A percentile compares a stretch with the other conserved stretches of the same genome.
Conservation (phyloP, 2,329 filamentous ascomycete genomes). For the Ascochyta fabae region DNA sequence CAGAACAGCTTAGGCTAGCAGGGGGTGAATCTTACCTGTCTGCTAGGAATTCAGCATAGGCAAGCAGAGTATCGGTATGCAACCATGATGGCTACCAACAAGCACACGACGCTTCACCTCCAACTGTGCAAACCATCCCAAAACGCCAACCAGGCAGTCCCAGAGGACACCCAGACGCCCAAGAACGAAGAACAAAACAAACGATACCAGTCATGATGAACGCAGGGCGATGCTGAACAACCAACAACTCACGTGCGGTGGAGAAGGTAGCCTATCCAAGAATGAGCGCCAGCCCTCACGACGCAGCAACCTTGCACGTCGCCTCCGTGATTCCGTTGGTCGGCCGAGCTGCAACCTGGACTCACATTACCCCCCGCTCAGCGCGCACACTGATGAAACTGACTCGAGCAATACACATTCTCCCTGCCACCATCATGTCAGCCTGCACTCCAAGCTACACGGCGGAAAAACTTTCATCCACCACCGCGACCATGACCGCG, state of each 20-base stretch:
- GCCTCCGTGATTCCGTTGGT: no score
- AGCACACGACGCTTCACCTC: background rate
- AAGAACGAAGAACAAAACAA: background rate
- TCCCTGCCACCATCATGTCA: slow-evolving; percentile 29
- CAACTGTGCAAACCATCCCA: background rate
- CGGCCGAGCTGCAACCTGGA: no score
- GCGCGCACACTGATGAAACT: slow-evolving; percentile 35
- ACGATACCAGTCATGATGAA: background rate
- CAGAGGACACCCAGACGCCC: slow-evolving; percentile 1
- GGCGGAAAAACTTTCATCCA: slow-evolving; percentile 8
- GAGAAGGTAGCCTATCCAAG: background rate
- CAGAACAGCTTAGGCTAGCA: background rate
- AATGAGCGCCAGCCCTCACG: background rate
- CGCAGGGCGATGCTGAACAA: background rate
- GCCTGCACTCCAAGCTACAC: background rate
- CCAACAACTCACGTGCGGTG: no score
- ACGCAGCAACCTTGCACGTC: no score
- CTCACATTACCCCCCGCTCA: slow-evolving; percentile 7
- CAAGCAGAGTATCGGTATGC: background rate
- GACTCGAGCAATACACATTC: slow-evolving; percentile 36
- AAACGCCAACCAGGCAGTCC: slow-evolving; percentile 9
- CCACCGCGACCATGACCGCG: background rate
- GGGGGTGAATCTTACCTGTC: background rate
- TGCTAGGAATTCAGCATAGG: background rate
- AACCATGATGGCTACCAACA: background rate